phyloP scores from a whole-genome alignment of 1,139 yeast species.

The Taphrina sp. region DNA sequence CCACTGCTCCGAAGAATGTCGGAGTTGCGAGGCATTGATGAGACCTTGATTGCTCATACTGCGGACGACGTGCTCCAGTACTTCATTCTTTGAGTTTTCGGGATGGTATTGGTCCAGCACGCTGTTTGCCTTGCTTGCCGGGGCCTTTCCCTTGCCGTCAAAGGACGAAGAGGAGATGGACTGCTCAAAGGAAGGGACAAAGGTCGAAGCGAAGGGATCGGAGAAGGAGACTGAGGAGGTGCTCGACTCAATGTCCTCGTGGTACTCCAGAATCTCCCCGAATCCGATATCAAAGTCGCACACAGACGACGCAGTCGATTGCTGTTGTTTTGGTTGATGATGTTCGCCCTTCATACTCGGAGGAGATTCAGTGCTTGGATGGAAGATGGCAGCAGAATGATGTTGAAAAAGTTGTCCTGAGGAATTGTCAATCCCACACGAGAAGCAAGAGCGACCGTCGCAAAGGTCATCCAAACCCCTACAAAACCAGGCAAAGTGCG shows the following conservation, averaged over 20 bases:
- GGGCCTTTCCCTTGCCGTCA: slow-evolving; percentile 14
- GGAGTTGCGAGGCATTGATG: slow-evolving; percentile 7
- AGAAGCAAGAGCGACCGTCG: no score
- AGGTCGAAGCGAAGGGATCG: background rate
- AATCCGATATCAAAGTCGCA: slow-evolving; percentile 19
- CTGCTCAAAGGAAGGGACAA: slow-evolving; percentile 7
- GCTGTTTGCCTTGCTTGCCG: background rate
- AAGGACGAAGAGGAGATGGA: slow-evolving; percentile 5
- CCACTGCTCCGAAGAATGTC: slow-evolving; percentile 28
- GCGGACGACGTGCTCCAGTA: slow-evolving; percentile 19
- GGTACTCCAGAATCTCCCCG: slow-evolving; percentile 20
- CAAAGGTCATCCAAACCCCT: no score
- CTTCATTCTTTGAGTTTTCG: slow-evolving; percentile 25
- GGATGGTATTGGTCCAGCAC: slow-evolving; percentile 26
- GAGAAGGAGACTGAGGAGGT: background rate
- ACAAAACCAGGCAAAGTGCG: no score
- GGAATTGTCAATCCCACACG: no score
- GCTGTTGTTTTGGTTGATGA: background rate
- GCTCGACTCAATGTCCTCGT: slow-evolving; percentile 1
- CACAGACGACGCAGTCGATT: slow-evolving; percentile 9
- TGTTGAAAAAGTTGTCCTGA: no score
- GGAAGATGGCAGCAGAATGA: no score
- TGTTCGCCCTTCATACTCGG: no score
- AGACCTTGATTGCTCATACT: slow-evolving; percentile 9
- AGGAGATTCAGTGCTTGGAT: no score